These are phyloP conservation scores for Cystobasidiaceae sp. DNA, from an alignment of 1,284 basidiomycete genomes.

Conservation along the genomic window DNA sequence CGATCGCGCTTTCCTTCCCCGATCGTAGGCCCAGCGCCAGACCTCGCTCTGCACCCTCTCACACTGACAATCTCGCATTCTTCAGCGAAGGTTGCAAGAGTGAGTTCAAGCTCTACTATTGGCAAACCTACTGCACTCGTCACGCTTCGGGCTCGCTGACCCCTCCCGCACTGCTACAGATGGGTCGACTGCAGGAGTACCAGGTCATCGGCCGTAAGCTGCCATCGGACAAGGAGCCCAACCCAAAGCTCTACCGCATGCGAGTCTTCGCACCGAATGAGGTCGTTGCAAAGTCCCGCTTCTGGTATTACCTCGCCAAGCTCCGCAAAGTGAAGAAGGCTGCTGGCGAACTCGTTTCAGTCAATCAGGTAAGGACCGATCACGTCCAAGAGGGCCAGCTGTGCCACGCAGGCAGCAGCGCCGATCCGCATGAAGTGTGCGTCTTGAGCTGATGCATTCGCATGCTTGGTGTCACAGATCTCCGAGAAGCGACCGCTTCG, in stretches of 20 bases:
- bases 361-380: slow-evolving; percentile 78
- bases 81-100: background rate
- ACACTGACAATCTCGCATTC: background rate
- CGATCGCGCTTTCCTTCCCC: background rate
- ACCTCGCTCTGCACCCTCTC: background rate
- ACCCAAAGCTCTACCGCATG: slow-evolving; percentile 98
- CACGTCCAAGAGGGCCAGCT: background rate
- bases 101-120: no score
- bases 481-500: slow-evolving; percentile 94
- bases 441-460: background rate
- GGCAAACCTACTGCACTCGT: background rate
- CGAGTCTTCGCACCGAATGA: slow-evolving; percentile 99
- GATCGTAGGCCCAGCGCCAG: no score
- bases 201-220: slow-evolving; percentile 97
- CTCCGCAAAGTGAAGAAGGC: slow-evolving; percentile 99
- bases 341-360: slow-evolving; percentile 95
- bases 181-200: slow-evolving; percentile 59
- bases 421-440: background rate
- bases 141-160: background rate
- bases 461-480: slow-evolving; percentile 59
- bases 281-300: slow-evolving; percentile 95
- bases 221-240: slow-evolving; percentile 86
- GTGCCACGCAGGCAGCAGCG: background rate
- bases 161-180: background rate
- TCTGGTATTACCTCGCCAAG: slow-evolving; percentile 99